Base-by-base conservation (phyloP, 441 rosid species). In the Brassica balearica region DNA sequence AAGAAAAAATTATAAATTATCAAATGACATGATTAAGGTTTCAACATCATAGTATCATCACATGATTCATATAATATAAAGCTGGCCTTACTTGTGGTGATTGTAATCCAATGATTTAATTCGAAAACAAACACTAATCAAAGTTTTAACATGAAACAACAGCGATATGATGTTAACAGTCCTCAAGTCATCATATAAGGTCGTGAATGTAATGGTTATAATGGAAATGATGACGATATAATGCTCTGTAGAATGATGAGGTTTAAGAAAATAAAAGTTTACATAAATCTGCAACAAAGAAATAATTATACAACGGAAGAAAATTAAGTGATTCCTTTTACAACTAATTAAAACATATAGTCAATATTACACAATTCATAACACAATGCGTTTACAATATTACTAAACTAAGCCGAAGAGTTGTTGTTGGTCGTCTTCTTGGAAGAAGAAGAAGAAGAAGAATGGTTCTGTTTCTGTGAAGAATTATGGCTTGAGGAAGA, bases 401-500 rank as follows among this genome's bases (percentile, higher is more conserved):
- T 29, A 61, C 25, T 10, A 51, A 32, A 34, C 81, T 72, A 78
- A 48, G 25, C 64, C 11, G 34, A 67, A 14, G 77, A 72, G 72
- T 58, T 58, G 58, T 65, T n/a, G 29, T 9, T 71, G 53, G 72
- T 56, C 5, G 66, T 65, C 25, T 65, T 65, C 51, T 38, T 77
- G 9, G 51, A 65, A 34, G 68, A 64, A 4, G 79, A 43, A 27
- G 66, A 60, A n/a, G 36, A 71, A 41, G 77, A 78, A 69, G 61
- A 8, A 9, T 68, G 73, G 17, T 43, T 78, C 43, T 78, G 77
- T 72, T 78, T 78, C 70, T 79, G 82, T 62, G 78, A 73, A 73
- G 74, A 79, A 17, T 11, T 25, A 9, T 79, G 78, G 65, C 78
- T 63, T 1, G 86, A 86, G 0, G 80, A 58, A 55, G 85, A 69